phyloP scores from a whole-genome alignment of 768 basidiomycete species.

The Omphalotus guepiniiformis region DNA sequence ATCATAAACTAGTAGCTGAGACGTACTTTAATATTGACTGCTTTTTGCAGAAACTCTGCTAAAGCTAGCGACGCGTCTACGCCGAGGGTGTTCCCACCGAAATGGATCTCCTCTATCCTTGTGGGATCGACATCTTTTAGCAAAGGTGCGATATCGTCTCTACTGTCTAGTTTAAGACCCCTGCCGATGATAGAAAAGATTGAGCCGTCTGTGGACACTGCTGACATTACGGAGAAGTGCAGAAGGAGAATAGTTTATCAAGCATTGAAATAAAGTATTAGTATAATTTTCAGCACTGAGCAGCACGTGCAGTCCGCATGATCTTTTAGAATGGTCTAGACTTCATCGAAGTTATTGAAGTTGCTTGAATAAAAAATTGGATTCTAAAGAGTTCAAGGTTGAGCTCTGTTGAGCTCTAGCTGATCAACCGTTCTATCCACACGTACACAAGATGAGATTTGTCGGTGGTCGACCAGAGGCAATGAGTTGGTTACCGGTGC shows the following conservation, averaged over 20 bases:
- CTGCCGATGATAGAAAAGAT: constrained; percentile 50
- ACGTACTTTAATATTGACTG: constrained; percentile 66
- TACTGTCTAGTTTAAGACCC: constrained; percentile 77
- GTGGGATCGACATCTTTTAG: constrained; percentile 61
- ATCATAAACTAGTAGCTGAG: background rate
- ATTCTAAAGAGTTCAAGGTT: too few relatives aligned
- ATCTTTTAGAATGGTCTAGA: too few relatives aligned
- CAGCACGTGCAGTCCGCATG: too few relatives aligned
- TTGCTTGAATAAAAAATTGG: too few relatives aligned
- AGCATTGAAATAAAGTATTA: too few relatives aligned
- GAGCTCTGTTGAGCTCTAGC: too few relatives aligned
- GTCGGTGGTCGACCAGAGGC: too few relatives aligned
- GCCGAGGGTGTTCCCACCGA: constrained; percentile 93
- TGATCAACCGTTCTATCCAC: too few relatives aligned
- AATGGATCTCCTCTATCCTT: constrained; percentile 79
- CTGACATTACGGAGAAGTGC: background rate
- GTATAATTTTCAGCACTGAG: too few relatives aligned
- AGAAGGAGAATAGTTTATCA: background rate
- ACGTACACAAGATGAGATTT: too few relatives aligned
- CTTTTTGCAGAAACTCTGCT: constrained; percentile 70
- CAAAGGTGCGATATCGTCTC: constrained; percentile 71
- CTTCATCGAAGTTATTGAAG: too few relatives aligned
- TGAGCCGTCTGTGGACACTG: constrained; percentile 3
- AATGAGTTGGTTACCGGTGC: too few relatives aligned
- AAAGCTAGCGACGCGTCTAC: constrained; percentile 85